Conservation (phyloP, 2,329 filamentous ascomycete species). For the Colletotrichum ledebouriae region DNA sequence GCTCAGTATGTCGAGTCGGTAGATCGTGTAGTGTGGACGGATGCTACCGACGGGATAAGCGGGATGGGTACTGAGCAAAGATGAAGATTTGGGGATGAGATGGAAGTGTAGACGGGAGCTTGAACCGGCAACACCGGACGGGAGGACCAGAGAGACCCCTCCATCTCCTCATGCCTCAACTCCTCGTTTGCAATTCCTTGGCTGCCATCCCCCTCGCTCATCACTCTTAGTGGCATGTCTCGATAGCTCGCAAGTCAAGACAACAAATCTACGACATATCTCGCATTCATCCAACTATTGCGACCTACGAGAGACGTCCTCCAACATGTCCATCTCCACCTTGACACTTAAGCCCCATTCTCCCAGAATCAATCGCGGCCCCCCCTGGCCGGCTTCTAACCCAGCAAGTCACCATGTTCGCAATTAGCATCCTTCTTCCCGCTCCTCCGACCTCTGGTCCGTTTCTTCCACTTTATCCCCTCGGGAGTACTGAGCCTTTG, state of each 20-base stretch:
- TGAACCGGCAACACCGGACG: background rate
- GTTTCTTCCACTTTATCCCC: no score
- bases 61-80: no score
- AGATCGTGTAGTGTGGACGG: background rate
- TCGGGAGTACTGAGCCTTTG: no score
- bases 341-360: background rate
- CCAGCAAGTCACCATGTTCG: background rate
- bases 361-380: background rate
- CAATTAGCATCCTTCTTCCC: slow-evolving; percentile 12
- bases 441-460: no score
- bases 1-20: no score
- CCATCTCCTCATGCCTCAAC: background rate
- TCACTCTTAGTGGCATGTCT: background rate
- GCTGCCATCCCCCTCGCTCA: background rate
- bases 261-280: slow-evolving; percentile 1
- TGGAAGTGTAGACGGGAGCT: background rate
- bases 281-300: background rate
- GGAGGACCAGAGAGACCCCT: background rate
- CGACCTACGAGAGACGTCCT: background rate
- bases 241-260: background rate
- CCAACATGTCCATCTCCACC: slow-evolving; percentile 1
- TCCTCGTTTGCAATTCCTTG: background rate
- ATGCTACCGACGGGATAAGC: background rate
- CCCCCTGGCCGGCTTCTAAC: background rate
- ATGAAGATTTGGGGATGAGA: background rate